phyloP scores from a whole-genome alignment of 371 early-diverging fungal species.

The Lichtheimia hyalospora region DNA sequence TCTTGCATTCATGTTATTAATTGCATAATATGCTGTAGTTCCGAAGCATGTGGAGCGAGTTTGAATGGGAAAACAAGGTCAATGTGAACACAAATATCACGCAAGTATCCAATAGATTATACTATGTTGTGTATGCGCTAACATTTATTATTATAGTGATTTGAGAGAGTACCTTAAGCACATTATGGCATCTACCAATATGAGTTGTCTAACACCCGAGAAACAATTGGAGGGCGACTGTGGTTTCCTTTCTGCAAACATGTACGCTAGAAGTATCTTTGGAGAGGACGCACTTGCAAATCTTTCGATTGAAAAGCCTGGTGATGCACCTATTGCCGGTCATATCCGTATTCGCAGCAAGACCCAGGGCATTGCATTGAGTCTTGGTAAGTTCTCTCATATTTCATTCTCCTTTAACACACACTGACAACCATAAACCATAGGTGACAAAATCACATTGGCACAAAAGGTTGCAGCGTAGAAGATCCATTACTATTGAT shows the following conservation, averaged over 20 bases:
- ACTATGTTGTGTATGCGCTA: neutral
- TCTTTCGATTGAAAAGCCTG: constrained; percentile 85
- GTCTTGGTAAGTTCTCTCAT: constrained; percentile 61
- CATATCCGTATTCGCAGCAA: constrained; percentile 97
- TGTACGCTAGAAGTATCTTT: constrained; percentile 94
- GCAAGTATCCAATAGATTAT: constrained; percentile 41
- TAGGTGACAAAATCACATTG: constrained; percentile 62
- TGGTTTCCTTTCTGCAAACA: constrained; percentile 93
- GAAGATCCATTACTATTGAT: neutral
- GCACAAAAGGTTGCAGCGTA: constrained; percentile 45
- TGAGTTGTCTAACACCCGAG: constrained; percentile 94
- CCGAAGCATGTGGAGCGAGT: constrained; percentile 97
- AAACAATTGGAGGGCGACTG: constrained; percentile 92
- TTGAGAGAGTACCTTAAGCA: constrained; percentile 83
- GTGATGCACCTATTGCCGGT: constrained; percentile 81
- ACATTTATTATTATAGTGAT: constrained; percentile 54
- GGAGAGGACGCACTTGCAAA: constrained; percentile 98
- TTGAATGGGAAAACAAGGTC: constrained; percentile 99
- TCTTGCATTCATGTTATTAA: neutral
- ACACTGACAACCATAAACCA: neutral
- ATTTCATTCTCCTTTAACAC: too few species aligned
- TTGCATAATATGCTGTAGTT: constrained; percentile 54
- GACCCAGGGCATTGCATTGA: constrained; percentile 96
- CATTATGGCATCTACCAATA: constrained; percentile 93
- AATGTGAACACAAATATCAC: constrained; percentile 89